Evolutionary conservation across 1,284 basidiomycete genomes (phyloP).

Genomic region (Ceraceosorus bombacis): DNA sequence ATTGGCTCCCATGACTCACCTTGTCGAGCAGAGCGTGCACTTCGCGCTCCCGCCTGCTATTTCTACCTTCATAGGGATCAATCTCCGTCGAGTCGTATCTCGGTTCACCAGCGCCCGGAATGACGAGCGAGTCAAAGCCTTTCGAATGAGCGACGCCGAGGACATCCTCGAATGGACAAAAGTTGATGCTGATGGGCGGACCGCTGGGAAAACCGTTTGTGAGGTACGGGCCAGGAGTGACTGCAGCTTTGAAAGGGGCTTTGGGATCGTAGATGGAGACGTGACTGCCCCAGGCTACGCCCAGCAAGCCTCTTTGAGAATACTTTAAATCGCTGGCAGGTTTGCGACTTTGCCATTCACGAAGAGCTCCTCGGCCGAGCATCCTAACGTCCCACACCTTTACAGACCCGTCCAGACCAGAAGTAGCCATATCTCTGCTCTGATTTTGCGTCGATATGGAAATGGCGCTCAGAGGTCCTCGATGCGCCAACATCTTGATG

Average conservation of each 20-base stretch:
- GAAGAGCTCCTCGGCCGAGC: slow-evolving; percentile 72
- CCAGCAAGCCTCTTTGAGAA: slow-evolving; percentile 69
- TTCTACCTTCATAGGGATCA: slow-evolving; percentile 86
- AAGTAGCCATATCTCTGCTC: slow-evolving; percentile 83
- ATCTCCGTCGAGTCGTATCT: slow-evolving; percentile 90
- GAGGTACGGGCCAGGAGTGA: slow-evolving; percentile 54
- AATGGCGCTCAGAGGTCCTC: slow-evolving; percentile 75
- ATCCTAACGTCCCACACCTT: slow-evolving; percentile 94
- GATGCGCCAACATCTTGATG: slow-evolving; percentile 81
- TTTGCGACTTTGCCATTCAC: slow-evolving; percentile 66
- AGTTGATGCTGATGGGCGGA: slow-evolving; percentile 62
- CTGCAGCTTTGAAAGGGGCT: slow-evolving; percentile 22
- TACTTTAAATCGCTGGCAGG: slow-evolving; percentile 49
- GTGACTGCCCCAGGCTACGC: slow-evolving; percentile 65
- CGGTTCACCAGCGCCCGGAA: slow-evolving; percentile 86
- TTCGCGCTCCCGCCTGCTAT: slow-evolving; percentile 76
- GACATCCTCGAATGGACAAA: slow-evolving; percentile 83
- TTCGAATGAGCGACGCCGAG: slow-evolving; percentile 64
- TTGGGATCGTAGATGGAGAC: slow-evolving; percentile 61
- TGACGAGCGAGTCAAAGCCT: slow-evolving; percentile 75
- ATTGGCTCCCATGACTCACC: slow-evolving; percentile 52
- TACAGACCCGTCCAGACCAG: slow-evolving; percentile 77
- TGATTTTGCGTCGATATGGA: slow-evolving; percentile 66
- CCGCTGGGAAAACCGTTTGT: slow-evolving; percentile 47
- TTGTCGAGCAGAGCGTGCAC: slow-evolving; percentile 86